Evolutionary conservation across 768 basidiomycete genomes (phyloP).

Genomic region (Flagelloscypha sp.): DNA sequence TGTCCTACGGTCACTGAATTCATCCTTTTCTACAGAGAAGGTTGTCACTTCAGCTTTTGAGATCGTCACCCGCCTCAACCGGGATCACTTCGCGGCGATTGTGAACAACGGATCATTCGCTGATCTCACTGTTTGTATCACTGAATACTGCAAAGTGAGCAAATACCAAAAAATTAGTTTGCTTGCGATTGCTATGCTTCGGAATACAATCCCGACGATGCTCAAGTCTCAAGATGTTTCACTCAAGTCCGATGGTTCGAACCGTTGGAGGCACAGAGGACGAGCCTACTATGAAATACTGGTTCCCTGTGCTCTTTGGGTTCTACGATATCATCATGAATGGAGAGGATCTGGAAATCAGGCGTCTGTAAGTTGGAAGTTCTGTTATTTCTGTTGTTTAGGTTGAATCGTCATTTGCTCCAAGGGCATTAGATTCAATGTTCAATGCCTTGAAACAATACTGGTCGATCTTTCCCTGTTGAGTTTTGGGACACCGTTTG

Average conservation of each 20-base stretch:
- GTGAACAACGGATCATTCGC: constrained; percentile 92
- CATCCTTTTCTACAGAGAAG: constrained; percentile 49
- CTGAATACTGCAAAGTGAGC: constrained; percentile 98
- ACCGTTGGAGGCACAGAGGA: no score
- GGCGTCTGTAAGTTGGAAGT: constrained; percentile 69
- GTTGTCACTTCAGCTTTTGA: constrained; percentile 93
- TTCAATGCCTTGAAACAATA: constrained; percentile 91
- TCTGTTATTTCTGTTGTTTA: background rate
- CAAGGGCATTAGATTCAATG: constrained; percentile 90
- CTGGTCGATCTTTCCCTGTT: constrained; percentile 72
- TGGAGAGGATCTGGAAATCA: constrained; percentile 95
- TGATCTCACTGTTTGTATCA: constrained; percentile 93
- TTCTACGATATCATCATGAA: constrained; percentile 99
- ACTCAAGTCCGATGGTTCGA: constrained; percentile 23
- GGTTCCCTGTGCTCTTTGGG: constrained; percentile 95
- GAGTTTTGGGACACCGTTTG: constrained; percentile 99
- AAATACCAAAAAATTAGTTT: constrained; percentile 98
- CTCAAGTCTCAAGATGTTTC: constrained; percentile 68
- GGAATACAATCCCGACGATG: constrained; percentile 90
- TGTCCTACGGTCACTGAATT: background rate
- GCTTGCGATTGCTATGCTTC: constrained; percentile 93
- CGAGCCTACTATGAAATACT: constrained; percentile 91
- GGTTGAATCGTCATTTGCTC: constrained; percentile 7
- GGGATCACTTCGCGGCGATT: constrained; percentile 83
- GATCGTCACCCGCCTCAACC: constrained; percentile 85